Evolutionary conservation across 2,329 filamentous ascomycete species (phyloP), one percentile per base, ranked within the genome.

Genomic region (Salinomyces thailandicus): DNA sequence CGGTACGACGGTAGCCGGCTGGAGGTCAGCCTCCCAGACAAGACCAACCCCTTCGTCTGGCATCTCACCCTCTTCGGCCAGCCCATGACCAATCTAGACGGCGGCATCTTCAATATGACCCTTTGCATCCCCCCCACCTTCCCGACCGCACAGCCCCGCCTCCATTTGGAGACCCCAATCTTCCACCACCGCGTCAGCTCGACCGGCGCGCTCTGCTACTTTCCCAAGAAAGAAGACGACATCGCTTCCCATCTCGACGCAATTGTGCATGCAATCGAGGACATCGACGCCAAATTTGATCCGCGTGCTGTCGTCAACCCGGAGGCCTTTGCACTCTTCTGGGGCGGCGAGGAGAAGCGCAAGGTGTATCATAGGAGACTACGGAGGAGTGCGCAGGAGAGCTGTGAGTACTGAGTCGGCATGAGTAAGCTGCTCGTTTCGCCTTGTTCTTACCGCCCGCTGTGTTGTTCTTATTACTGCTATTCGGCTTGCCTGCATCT

Each of bases 11-110:
- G 77, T 17, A 69, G 77, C 18, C 80, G 84, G 0, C 70, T 94
- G 39, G 80, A 86, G 48, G 64, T 96, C 24, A 74, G 78, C 38
- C 66, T 96, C 5, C 78, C 82, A 18, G 71, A 91, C 45, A 28
- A 41, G 8, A 74, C 71, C 26, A 96, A 95, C 51, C 87, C 89
- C 0, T 95, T 95, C 53, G 70, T 89, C 14, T 96, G 91, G 91
- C 61, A 72, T 14, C 59, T 96, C 41, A 91, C 85, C 1, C 87
- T 94, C 57, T 93, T 95, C 55, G 91, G 91, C 17, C 75, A 80
- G 37, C 85, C 86, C 1, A 93, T 91, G 81, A 93, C 86, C 5
- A 86, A 93, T 31, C 73, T 96, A 2, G 89, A 96, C 50, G 89
- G 87, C 12, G 86, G 89, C 2, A 73, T 96, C 42, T 89, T 96